phyloP scores from a whole-genome alignment of 345 rosid genomes.

The Anastatica hierochuntica region DNA sequence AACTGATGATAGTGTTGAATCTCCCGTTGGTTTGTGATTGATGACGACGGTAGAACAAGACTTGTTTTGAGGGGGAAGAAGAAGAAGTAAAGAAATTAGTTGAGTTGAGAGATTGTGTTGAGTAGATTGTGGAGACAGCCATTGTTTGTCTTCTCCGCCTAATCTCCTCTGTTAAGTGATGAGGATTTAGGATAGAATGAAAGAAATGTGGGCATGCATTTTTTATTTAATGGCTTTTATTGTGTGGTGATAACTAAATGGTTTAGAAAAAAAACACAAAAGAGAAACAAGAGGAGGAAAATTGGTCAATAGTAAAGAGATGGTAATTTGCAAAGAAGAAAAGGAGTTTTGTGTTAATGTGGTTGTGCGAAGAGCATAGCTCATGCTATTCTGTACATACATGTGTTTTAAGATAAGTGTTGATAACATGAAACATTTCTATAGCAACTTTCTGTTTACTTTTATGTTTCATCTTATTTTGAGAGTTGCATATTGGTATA shows the following conservation, averaged over 20 bases:
- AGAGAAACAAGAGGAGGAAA: slow-evolving; percentile 32
- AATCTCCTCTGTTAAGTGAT: slow-evolving; percentile 28
- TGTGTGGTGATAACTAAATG: slow-evolving; percentile 21
- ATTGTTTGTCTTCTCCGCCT: slow-evolving; percentile 34
- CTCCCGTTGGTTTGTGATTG: slow-evolving; percentile 21
- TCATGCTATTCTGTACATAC: too few relatives aligned
- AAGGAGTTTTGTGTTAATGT: too few relatives aligned
- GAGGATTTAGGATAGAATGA: slow-evolving; percentile 25
- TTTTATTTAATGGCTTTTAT: slow-evolving; percentile 13
- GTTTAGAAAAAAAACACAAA: slow-evolving; percentile 10
- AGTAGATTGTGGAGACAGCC: slow-evolving; percentile 67
- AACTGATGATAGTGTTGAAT: slow-evolving; percentile 44
- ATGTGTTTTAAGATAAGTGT: too few relatives aligned
- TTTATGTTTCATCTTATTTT: too few relatives aligned
- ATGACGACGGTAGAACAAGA: slow-evolving; percentile 37
- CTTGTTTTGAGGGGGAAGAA: slow-evolving; percentile 42
- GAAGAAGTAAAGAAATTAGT: slow-evolving; percentile 52
- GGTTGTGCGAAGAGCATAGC: too few relatives aligned
- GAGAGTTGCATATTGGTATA: too few relatives aligned
- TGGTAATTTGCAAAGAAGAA: slow-evolving; percentile 33
- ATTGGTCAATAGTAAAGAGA: too few relatives aligned
- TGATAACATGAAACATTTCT: too few relatives aligned
- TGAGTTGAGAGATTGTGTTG: slow-evolving; percentile 61
- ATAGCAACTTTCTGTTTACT: too few relatives aligned
- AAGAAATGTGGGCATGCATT: slow-evolving; percentile 19